These are phyloP conservation scores for Trichoderma hamatum DNA, from an alignment of 2,329 filamentous ascomycete species.

Conservation along the genomic window DNA sequence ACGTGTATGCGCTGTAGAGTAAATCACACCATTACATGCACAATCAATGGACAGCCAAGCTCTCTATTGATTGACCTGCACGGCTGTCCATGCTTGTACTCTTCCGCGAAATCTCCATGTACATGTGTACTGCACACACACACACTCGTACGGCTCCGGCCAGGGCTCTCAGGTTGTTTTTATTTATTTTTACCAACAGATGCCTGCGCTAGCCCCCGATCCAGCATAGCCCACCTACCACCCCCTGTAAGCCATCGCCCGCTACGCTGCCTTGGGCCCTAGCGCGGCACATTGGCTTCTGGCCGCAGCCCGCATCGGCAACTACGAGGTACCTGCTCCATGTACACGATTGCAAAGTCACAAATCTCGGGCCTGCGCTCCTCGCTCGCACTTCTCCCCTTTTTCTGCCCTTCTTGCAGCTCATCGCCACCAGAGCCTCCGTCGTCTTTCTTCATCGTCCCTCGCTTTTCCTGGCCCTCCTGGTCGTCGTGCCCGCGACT, in stretches of 20 bases:
- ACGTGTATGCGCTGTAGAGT: neutral
- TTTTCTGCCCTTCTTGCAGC: conserved; percentile 1
- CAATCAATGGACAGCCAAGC: neutral
- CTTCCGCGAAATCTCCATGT: neutral
- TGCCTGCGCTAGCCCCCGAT: conserved; percentile 11
- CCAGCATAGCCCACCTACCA: neutral
- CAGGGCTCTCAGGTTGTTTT: conserved; percentile 4
- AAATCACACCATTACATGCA: neutral
- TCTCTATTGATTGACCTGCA: too few species aligned
- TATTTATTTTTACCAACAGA: conserved; percentile 5
- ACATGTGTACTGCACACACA: neutral
- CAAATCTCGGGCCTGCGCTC: conserved; percentile 50
- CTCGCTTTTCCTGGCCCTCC: conserved; percentile 30
- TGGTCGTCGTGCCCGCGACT: conserved; percentile 24
- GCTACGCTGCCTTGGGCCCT: conserved; percentile 2
- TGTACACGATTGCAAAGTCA: neutral
- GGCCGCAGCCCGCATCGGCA: neutral
- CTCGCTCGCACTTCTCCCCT: conserved; percentile 31
- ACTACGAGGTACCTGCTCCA: conserved; percentile 4
- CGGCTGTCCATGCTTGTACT: too few species aligned
- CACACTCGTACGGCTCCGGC: neutral
- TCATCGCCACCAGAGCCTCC: conserved; percentile 28
- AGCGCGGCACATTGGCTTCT: conserved; percentile 10
- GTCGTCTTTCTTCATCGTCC: conserved; percentile 27
- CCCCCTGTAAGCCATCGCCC: conserved; percentile 4